Evolutionary conservation across 2,329 filamentous ascomycete species (phyloP).

Genomic region (Alternaria brassicicola): DNA sequence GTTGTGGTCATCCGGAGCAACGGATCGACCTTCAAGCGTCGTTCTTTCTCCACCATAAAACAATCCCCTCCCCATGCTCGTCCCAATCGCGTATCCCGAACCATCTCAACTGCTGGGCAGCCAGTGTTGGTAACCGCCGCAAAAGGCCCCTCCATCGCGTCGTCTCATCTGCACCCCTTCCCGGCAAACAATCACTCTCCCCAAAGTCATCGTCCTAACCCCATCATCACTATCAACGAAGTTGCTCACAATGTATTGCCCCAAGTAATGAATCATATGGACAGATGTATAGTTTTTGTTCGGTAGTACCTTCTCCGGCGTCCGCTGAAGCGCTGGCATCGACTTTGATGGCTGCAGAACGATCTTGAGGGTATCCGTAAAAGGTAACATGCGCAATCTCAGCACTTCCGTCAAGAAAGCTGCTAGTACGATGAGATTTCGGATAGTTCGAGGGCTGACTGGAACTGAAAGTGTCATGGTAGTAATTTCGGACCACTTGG

Average conservation of each 20-base stretch:
- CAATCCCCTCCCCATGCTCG: background rate
- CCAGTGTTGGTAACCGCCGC: background rate
- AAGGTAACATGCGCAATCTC: background rate
- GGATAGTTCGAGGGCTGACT: background rate
- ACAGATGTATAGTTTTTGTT: background rate
- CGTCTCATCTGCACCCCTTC: background rate
- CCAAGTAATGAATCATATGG: background rate
- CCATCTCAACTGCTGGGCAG: background rate
- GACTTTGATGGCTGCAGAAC: background rate
- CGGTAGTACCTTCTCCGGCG: background rate
- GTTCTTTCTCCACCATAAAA: background rate
- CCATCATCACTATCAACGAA: background rate
- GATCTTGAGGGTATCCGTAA: background rate
- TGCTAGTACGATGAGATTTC: background rate
- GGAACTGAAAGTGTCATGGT: background rate
- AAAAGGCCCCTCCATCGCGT: background rate
- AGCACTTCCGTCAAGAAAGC: background rate
- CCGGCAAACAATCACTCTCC: background rate
- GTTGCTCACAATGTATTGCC: background rate
- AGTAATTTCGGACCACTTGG: background rate
- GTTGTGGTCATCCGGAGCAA: background rate
- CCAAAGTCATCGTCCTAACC: background rate
- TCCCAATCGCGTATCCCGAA: background rate
- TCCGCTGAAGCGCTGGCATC: background rate
- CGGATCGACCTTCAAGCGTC: background rate